Base-by-base conservation (phyloP, 306 rosid genomes). In the Quercus cerris region DNA sequence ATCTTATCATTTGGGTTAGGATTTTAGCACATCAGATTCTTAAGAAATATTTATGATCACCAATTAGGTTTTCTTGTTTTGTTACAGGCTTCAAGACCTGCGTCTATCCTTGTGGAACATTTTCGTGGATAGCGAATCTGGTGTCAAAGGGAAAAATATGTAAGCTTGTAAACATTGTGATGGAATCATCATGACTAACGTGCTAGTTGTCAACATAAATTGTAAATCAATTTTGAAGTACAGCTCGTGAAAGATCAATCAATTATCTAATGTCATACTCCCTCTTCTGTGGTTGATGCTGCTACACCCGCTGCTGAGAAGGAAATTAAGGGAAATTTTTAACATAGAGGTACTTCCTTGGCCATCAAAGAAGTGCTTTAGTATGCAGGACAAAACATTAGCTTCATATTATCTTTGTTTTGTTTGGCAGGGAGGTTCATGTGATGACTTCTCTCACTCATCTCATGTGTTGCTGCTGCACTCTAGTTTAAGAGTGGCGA, bases 71-170 rank as follows among this genome's bases (percentile, higher is more conserved):
- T 63, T 30, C n/a, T 52, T 31, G 33, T 61, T 15, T 71, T 28
- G 63, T 33, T 77, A 27, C 66, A 84, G 85, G 86, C 56, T 30
- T 82, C 63, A 87, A 84, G 83, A 85, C 87, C 18, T 80, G 69
- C 64, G 10, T 84, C 8, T 84, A 82, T 49, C 88, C 88, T 3
- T 87, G 88, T 27, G 88, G 86, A 74, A 82, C 88, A 73, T 84
- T 87, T 82, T 84, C 86, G n/a, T 59, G 80, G 86, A 77, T 80
- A 55, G 78, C 83, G 38, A 75, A 69, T 17, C 30, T 28, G 75
- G 75, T 76, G 23, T 56, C 77, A 2, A 18, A 64, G 41, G 80
- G 85, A 73, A 71, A 84, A 55, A 81, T 70, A 67, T 66, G 85
- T 86, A 62, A 86, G 87, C 23, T 27, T 2, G 51, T 5, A 27